These are phyloP conservation scores for Plasmodium vivax DNA, from an alignment of 169 alveolate species.

Conservation along the genomic window DNA sequence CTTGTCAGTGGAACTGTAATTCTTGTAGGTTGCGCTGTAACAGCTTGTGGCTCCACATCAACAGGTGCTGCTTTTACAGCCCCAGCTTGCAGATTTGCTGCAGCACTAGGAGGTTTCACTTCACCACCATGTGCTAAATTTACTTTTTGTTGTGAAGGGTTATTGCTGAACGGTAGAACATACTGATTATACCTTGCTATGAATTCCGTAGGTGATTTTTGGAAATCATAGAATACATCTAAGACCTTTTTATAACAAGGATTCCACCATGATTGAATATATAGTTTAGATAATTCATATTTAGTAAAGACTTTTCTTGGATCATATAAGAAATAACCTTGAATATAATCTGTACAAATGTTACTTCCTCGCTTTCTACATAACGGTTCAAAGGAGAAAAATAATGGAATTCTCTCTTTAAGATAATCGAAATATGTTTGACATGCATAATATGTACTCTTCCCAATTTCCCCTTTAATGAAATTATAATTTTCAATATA, in stretches of 20 bases:
- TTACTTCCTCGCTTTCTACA: background rate
- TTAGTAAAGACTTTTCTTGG: background rate
- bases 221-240: background rate
- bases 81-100: background rate
- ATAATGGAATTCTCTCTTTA: background rate
- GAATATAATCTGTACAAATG: background rate
- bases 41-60: too few species aligned
- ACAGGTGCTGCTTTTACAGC: background rate
- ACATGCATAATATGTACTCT: background rate
- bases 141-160: background rate
- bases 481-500: background rate
- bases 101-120: background rate
- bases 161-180: background rate
- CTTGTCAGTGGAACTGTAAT: too few species aligned
- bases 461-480: background rate
- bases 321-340: background rate
- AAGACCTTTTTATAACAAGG: background rate
- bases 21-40: too few species aligned
- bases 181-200: background rate
- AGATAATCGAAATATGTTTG: background rate
- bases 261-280: background rate
- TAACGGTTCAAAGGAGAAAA: background rate
- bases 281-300: background rate
- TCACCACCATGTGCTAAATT: background rate
- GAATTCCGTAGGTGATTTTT: background rate